Evolutionary conservation across 805 yeast species (phyloP).

Genomic region (Pichia eremophila): DNA sequence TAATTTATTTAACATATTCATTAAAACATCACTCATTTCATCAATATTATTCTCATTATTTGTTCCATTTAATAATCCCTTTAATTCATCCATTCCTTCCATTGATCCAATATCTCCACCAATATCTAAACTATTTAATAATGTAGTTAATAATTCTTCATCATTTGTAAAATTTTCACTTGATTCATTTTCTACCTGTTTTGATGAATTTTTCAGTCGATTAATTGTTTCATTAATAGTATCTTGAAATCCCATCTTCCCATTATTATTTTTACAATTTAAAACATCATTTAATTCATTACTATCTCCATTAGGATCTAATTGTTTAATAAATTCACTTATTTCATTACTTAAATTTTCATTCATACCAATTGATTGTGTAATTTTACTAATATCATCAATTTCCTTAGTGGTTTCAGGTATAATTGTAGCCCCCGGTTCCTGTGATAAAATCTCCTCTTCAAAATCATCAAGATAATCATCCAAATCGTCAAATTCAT

Average conservation of each 20-base stretch:
- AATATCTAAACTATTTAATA: slow-evolving; percentile 52
- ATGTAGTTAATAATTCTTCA: slow-evolving; percentile 48
- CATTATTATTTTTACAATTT: background rate
- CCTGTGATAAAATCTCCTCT: slow-evolving; percentile 54
- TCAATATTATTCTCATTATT: slow-evolving; percentile 11
- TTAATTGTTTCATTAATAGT: slow-evolving; percentile 75
- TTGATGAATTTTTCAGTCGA: slow-evolving; percentile 70
- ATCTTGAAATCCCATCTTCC: slow-evolving; percentile 38
- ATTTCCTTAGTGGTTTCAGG: background rate
- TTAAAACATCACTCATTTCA: slow-evolving; percentile 45
- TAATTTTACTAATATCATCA: background rate
- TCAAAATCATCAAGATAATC: slow-evolving; percentile 82
- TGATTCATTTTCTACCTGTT: slow-evolving; percentile 51
- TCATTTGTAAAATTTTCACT: slow-evolving; percentile 26
- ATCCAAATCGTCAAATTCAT: slow-evolving; percentile 72
- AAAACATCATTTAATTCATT: slow-evolving; percentile 17
- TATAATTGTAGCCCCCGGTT: slow-evolving; percentile 39
- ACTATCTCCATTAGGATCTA: slow-evolving; percentile 10
- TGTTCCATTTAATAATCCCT: background rate
- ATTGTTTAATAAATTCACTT: slow-evolving; percentile 8
- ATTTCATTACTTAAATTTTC: slow-evolving; percentile 9
- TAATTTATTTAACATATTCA: slow-evolving; percentile 71
- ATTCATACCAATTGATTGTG: background rate
- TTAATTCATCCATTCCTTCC: slow-evolving; percentile 27
- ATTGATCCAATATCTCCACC: slow-evolving; percentile 2